Conservation (phyloP, 306 rosid species). For the Ochetophila trinervis region DNA sequence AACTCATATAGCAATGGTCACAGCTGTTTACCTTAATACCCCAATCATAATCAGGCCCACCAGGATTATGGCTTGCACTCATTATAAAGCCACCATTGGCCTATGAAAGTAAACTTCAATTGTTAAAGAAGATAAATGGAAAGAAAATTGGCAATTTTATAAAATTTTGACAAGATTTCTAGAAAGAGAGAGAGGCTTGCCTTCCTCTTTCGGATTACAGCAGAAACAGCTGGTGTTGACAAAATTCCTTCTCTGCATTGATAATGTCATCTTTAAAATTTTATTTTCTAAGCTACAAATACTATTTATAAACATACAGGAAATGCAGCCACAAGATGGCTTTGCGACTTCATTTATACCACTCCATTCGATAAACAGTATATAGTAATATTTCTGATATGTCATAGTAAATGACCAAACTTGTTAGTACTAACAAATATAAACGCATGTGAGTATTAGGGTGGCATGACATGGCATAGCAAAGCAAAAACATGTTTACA, state of each 20-base stretch:
- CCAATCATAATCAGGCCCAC: conserved; percentile 99
- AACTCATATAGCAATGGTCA: too few relatives aligned
- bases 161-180: conserved; percentile 3
- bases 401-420: neutral
- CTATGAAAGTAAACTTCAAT: conserved; percentile 38
- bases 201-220: conserved; percentile 88
- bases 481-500: too few relatives aligned
- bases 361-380: neutral
- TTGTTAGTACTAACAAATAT: too few relatives aligned
- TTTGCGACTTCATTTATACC: neutral
- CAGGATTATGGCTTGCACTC: conserved; percentile 99
- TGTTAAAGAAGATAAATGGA: conserved; percentile 13
- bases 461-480: too few relatives aligned
- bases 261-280: conserved; percentile 17
- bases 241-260: conserved; percentile 78
- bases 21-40: conserved; percentile 99
- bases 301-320: neutral
- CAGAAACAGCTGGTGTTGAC: conserved; percentile 97
- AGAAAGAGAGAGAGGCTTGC: conserved; percentile 36
- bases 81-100: conserved; percentile 98
- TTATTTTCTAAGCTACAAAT: neutral
- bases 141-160: neutral
- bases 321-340: conserved; percentile 1
- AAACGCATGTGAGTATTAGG: too few relatives aligned
- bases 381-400: neutral